Percentiles rank a stretch among this genome's conserved stretches.
Conservation (phyloP, 1,139 yeast genomes). For the Candida neerlandica region DNA sequence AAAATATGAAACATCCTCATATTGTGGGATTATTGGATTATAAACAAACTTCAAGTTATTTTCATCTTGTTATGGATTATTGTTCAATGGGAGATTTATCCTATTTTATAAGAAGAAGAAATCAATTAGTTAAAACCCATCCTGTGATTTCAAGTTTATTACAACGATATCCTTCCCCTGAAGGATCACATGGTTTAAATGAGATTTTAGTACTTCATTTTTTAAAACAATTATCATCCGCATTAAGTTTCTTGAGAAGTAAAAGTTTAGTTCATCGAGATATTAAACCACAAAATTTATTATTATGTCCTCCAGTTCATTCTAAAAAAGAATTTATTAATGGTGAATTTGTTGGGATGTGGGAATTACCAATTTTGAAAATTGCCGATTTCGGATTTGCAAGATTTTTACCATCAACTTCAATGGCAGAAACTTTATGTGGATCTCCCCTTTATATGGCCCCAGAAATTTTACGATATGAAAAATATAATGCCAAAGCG, state of each 20-base stretch:
- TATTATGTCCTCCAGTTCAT: conserved; percentile 74
- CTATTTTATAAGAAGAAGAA: conserved; percentile 76
- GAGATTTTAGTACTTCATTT: conserved; percentile 80
- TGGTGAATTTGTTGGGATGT: conserved; percentile 68
- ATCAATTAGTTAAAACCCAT: conserved; percentile 70
- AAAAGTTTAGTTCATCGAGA: conserved; percentile 91
- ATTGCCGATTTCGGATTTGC: conserved; percentile 99
- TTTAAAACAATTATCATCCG: conserved; percentile 82
- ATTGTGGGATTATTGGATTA: conserved; percentile 85
- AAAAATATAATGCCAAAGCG: conserved; percentile 95
- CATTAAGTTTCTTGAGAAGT: conserved; percentile 76
- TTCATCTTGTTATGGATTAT: conserved; percentile 94
- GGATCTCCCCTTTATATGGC: conserved; percentile 99
- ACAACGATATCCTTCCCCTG: conserved; percentile 82
- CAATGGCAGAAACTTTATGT: conserved; percentile 95
- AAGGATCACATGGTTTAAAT: conserved; percentile 75
- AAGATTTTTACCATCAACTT: conserved; percentile 84
- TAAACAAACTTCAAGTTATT: conserved; percentile 74
- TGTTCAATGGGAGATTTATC: conserved; percentile 94
- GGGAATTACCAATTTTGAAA: conserved; percentile 88
- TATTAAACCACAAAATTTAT: conserved; percentile 89
- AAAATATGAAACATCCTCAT: conserved; percentile 88
- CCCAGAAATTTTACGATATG: conserved; percentile 91
- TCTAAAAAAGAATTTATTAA: conserved; percentile 60
- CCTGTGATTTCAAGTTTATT: conserved; percentile 79